Base-by-base conservation (phyloP, 495 filamentous ascomycete species). In the Apodospora peruviana region DNA sequence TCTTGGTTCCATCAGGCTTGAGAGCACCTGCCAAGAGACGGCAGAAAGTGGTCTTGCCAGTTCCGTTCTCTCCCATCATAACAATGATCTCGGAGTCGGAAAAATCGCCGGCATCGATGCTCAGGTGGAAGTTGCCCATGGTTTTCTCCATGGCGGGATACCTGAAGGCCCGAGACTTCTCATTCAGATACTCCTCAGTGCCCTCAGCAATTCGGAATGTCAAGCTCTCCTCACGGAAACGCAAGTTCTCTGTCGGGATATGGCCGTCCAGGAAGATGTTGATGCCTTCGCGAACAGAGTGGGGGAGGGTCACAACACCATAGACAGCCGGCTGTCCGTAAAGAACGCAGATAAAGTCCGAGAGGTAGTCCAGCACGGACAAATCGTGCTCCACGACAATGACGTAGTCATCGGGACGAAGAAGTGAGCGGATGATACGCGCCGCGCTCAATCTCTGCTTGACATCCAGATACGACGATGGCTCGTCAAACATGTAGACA, bases 401-500 rank as follows among this genome's bases (percentile, higher is more conserved):
- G 55, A 98, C 90, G 64, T 96, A 98, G 71, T 93, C 87, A 54
- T 95, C 84, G 20, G 88, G 82, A 22, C 88, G 81, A 8, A 95
- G 77, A 17, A 97, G 82, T 39, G 85, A 85, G 40, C 93, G 90
- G 62, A 98, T 97, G 45, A 93, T 88, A 51, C 85, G 83, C 52
- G 88, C 91, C 52, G 93, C 93, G 57, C 83, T 86, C 61, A 98
- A 75, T 82, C 93, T 87, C 68, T 98, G 91, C 76, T 97, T 96
- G 62, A 95, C 91, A 60, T 98, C 94, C 24, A 98, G 83, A 60
- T 95, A 98, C 9, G 93, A 97, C 12, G 91, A 96, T 19, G 94
- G 94, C 74, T 98, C 93, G 65, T 98, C 93, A 59, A 98, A 98
- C 94, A 97, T 97, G 76, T 98, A 96, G 21, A 96, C 90, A 71